A percentile compares a stretch with the other conserved stretches of the same genome.
Conservation (phyloP, 345 rosid species). For the Rhizophora apiculata region DNA sequence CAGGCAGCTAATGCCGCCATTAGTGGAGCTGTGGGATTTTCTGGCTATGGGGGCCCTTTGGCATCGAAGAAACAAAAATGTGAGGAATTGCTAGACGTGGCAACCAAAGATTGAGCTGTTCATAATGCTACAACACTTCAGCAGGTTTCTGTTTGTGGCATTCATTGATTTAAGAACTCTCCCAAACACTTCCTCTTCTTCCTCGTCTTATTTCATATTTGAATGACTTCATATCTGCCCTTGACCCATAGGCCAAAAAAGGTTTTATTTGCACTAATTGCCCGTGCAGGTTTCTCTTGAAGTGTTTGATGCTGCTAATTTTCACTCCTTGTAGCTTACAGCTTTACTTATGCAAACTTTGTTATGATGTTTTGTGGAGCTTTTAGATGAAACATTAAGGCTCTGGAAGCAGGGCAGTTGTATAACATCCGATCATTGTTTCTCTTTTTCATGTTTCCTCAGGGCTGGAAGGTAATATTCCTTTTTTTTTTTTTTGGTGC, state of each 20-base stretch:
- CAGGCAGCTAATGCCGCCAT: constrained; percentile 75
- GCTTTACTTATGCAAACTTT: constrained; percentile 5
- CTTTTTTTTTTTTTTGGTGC: no score
- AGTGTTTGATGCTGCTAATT: not conserved
- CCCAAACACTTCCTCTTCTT: not conserved
- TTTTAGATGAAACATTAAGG: not conserved
- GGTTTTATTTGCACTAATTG: no score
- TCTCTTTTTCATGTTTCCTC: not conserved
- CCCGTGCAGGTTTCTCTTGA: no score
- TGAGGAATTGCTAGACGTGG: constrained; percentile 34
- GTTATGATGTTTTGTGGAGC: not conserved
- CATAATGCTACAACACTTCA: constrained; percentile 24
- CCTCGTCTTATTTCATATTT: not conserved
- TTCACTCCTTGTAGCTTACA: not conserved
- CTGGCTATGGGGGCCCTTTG: constrained; percentile 46
- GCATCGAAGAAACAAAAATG: constrained; percentile 54
- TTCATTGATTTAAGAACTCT: constrained; percentile 7
- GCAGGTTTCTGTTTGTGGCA: constrained; percentile 32
- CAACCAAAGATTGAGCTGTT: constrained; percentile 29
- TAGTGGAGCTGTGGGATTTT: constrained; percentile 54
- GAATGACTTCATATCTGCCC: not conserved
- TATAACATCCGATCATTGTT: not conserved
- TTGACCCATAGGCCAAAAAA: not conserved
- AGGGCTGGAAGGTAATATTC: not conserved
- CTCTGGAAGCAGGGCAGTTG: not conserved